These are phyloP conservation scores for Melastoma candidum DNA, from an alignment of 441 rosid genomes.

Conservation along the genomic window DNA sequence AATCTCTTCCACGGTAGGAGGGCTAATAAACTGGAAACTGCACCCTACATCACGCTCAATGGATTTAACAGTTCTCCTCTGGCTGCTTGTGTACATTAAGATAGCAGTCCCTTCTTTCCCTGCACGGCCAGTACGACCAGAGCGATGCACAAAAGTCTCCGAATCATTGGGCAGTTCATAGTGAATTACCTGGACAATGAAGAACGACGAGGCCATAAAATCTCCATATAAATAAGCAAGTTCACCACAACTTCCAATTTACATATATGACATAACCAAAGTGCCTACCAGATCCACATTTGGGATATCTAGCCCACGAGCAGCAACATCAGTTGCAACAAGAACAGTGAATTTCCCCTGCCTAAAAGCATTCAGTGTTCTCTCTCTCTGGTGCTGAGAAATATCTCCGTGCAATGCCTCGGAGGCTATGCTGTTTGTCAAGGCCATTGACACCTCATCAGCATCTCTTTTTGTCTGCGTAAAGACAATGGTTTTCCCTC, in stretches of 20 bases:
- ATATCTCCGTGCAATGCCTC: slow-evolving; percentile 98
- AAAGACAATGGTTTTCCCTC: slow-evolving; percentile 94
- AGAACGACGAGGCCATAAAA: too few species aligned
- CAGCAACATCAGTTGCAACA: slow-evolving; percentile 97
- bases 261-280: too few species aligned
- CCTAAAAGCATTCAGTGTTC: slow-evolving; percentile 84
- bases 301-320: slow-evolving; percentile 98
- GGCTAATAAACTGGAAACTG: slow-evolving; percentile 77
- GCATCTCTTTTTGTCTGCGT: slow-evolving; percentile 97
- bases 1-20: slow-evolving; percentile 67
- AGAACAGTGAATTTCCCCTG: slow-evolving; percentile 96
- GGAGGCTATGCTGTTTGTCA: slow-evolving; percentile 74
- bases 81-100: slow-evolving; percentile 72
- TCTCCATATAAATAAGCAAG: neutral
- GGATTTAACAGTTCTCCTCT: slow-evolving; percentile 81
- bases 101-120: slow-evolving; percentile 92
- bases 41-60: slow-evolving; percentile 98
- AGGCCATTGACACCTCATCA: slow-evolving; percentile 79
- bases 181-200: slow-evolving; percentile 62
- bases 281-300: slow-evolving; percentile 79
- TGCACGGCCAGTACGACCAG: slow-evolving; percentile 98
- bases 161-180: slow-evolving; percentile 97
- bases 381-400: slow-evolving; percentile 97
- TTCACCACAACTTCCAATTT: neutral
- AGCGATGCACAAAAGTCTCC: slow-evolving; percentile 96